These are phyloP conservation scores for Gaeumannomyces tritici DNA, from an alignment of 2,329 filamentous ascomycete species.

Conservation along the genomic window DNA sequence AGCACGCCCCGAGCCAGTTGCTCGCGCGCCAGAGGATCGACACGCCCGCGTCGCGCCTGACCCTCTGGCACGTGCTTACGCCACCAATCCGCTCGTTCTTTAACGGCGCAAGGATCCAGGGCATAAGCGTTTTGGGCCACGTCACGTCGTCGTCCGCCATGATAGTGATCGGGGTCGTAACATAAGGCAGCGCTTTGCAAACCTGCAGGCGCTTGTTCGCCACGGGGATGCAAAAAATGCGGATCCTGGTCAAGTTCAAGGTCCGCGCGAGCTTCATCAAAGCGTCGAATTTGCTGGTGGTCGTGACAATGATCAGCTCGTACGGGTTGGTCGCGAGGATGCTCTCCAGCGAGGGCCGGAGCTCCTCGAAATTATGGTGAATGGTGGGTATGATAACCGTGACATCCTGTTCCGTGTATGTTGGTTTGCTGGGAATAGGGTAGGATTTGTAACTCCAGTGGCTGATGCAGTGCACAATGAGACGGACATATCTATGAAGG, in stretches of 20 bases:
- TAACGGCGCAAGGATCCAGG: conserved; percentile 89
- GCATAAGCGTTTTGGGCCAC: conserved; percentile 77
- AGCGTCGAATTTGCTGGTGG: conserved; percentile 64
- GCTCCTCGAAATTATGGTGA: conserved; percentile 74
- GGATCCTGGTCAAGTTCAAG: conserved; percentile 50
- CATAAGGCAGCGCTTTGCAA: conserved; percentile 78
- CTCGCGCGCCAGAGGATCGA: conserved; percentile 52
- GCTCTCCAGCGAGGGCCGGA: conserved; percentile 71
- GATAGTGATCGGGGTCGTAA: conserved; percentile 74
- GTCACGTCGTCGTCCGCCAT: conserved; percentile 95
- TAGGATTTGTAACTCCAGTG: conserved; percentile 85
- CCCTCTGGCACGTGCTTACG: conserved; percentile 83
- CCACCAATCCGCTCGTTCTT: conserved; percentile 77
- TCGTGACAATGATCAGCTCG: conserved; percentile 79
- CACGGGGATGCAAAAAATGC: conserved; percentile 67
- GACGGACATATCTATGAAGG: conserved; percentile 77
- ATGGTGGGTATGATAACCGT: conserved; percentile 93
- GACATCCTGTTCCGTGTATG: conserved; percentile 71
- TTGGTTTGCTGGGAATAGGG: conserved; percentile 72
- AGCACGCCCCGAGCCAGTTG: conserved; percentile 86
- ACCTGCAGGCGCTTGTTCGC: conserved; percentile 95
- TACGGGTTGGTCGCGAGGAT: conserved; percentile 61
- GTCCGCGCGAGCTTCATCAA: conserved; percentile 58
- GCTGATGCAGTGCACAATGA: conserved; percentile 75
- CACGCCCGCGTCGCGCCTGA: conserved; percentile 58